Evolutionary conservation across 140 eudicot species (phyloP).

Genomic region (Cichorium intybus): DNA sequence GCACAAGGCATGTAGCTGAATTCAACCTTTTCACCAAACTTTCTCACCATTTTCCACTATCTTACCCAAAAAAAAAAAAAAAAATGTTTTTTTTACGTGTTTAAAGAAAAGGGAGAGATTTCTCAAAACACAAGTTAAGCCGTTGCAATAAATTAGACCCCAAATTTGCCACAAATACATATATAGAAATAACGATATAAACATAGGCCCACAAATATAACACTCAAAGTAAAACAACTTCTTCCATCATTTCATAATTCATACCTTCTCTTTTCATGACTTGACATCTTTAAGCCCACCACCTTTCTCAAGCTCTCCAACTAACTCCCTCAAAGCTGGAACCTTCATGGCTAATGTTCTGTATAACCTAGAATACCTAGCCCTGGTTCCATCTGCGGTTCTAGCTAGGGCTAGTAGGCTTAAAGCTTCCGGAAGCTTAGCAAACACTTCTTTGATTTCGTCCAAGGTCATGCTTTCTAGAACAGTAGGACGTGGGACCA

Average conservation of each 20-base stretch:
- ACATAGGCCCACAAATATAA: slow-evolving; percentile 21
- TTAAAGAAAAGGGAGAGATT: too few relatives aligned
- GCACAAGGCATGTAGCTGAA: too few relatives aligned
- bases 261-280: slow-evolving; percentile 31
- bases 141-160: slow-evolving; percentile 26
- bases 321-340: slow-evolving; percentile 85
- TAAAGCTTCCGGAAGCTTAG: slow-evolving; percentile 82
- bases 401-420: slow-evolving; percentile 85
- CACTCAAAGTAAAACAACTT: not conserved
- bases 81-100: too few relatives aligned
- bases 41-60: too few relatives aligned
- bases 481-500: slow-evolving; percentile 79
- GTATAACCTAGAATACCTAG: slow-evolving; percentile 83
- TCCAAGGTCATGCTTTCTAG: slow-evolving; percentile 76
- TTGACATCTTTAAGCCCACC: slow-evolving; percentile 80
- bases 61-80: too few relatives aligned
- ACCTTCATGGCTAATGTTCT: slow-evolving; percentile 96
- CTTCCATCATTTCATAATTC: slow-evolving; percentile 1
- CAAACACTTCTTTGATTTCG: slow-evolving; percentile 74
- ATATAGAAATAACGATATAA: slow-evolving; percentile 8
- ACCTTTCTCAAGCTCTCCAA: slow-evolving; percentile 86
- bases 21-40: too few relatives aligned
- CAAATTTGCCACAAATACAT: slow-evolving; percentile 17
- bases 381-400: slow-evolving; percentile 92
- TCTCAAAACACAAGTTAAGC: slow-evolving; percentile 15